phyloP scores from a whole-genome alignment of 768 basidiomycete species.

The Termitomyces sp. region DNA sequence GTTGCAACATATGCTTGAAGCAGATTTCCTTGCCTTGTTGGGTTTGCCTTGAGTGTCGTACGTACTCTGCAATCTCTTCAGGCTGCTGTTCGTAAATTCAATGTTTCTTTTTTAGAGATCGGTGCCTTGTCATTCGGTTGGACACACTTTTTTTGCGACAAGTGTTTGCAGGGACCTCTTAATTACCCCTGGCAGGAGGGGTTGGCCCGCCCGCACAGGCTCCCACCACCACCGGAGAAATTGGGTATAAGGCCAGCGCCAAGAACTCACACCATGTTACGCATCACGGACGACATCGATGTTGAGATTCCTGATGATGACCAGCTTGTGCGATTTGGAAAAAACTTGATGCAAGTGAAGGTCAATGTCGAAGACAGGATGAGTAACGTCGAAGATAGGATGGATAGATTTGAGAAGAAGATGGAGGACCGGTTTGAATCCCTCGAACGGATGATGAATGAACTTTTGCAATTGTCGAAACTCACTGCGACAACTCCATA shows the following conservation, averaged over 20 bases:
- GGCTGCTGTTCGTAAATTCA: not conserved
- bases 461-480: not conserved
- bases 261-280: not conserved
- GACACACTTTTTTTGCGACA: not conserved
- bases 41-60: not conserved
- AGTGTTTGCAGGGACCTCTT: not conserved
- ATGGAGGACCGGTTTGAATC: not conserved
- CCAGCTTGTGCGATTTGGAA: not conserved
- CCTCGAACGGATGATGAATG: not conserved
- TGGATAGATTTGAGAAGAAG: not conserved
- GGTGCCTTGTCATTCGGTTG: not conserved
- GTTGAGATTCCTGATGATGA: not conserved
- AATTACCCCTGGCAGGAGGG: not conserved
- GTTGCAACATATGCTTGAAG: no score
- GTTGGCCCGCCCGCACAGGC: not conserved
- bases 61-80: not conserved
- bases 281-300: not conserved
- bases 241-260: not conserved
- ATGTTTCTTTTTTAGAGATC: not conserved
- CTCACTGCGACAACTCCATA: not conserved
- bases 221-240: not conserved
- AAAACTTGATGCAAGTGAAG: not conserved
- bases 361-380: not conserved
- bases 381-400: not conserved
- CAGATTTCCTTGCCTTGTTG: no score